Conservation (phyloP, 176 grass and related monocot species). For the Eragrostis nindensis region DNA sequence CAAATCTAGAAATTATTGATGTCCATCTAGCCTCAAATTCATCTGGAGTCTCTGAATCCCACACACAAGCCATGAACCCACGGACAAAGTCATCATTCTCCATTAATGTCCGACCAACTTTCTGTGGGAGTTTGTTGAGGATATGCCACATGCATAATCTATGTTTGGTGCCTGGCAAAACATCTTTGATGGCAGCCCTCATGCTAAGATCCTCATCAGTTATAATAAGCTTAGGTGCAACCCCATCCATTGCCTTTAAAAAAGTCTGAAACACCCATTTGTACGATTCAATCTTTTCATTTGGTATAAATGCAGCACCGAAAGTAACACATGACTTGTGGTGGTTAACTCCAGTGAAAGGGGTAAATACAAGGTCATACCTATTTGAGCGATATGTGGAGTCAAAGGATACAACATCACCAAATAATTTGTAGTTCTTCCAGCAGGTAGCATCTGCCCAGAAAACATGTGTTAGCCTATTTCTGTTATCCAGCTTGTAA, state of each 20-base stretch:
- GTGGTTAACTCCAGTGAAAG: slow-evolving; percentile 34
- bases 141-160: slow-evolving; percentile 30
- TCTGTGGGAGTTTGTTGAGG: not conserved
- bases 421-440: slow-evolving; percentile 19
- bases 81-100: not conserved
- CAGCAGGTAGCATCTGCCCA: slow-evolving; percentile 7
- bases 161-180: not conserved
- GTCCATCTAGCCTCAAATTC: slow-evolving; percentile 16
- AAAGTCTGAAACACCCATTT: not conserved
- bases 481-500: not conserved
- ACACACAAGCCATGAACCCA: not conserved
- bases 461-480: slow-evolving; percentile 4
- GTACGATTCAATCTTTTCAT: slow-evolving; percentile 18
- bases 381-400: slow-evolving; percentile 1
- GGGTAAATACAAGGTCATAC: slow-evolving; percentile 1
- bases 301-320: not conserved
- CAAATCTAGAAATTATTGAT: not conserved
- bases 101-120: not conserved
- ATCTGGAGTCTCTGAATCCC: not conserved
- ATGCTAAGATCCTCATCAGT: slow-evolving; percentile 6
- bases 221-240: slow-evolving; percentile 1
- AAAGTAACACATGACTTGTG: slow-evolving; percentile 8
- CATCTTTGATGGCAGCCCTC: slow-evolving; percentile 19
- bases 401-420: slow-evolving; percentile 24
- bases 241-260: slow-evolving; percentile 2